Evolutionary conservation across 768 basidiomycete genomes (phyloP), one percentile per base, ranked within the genome.

Genomic region (Suillus tomentosus): DNA sequence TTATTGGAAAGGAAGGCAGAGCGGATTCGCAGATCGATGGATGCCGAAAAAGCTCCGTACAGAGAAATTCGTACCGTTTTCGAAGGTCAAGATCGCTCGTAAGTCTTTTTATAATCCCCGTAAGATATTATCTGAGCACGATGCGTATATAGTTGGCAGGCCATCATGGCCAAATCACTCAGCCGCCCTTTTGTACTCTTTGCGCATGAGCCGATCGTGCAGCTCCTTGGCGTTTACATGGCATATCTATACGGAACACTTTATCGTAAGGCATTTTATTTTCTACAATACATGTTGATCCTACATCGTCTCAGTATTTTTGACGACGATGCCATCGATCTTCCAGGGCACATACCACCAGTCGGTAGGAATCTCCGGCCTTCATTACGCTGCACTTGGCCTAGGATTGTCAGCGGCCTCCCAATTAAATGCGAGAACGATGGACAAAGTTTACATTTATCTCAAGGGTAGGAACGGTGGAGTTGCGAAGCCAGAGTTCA

Each of bases 101-200:
- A 67, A 65, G 83, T 78, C 53, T 53, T 24, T 51, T 39, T n/a
- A 17, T 27, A 58, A 2, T 22, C 22, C 17, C 31, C 36, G 24
- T 15, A n/a, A 57, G 17, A 53, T 31, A 14, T 8, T 37, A 34
- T n/a, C 1, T 42, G 17, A 54, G 10, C 10, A 54, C 3, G 31
- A 48, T 31, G 50, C 47, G 36, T 40, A 11, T 22, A 24, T 53
- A 89, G 87, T 31, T 87, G 84, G 85, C 69, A 78, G 68, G 56
- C 70, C 0, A 79, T 91, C 42, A 76, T 94, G 63, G 51, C 65
- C 1, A 82, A 77, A 63, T 81, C 89, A 0, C 74, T 94, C 27
- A 74, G 80, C 13, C 83, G 91, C n/a, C 93, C 94, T 0, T 90
- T 94, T 76, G 69, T 74, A 5, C 71, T 94, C 13, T 88, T 91